Conservation (phyloP, 495 filamentous ascomycete species). For the Clavariopsis aquatica region DNA sequence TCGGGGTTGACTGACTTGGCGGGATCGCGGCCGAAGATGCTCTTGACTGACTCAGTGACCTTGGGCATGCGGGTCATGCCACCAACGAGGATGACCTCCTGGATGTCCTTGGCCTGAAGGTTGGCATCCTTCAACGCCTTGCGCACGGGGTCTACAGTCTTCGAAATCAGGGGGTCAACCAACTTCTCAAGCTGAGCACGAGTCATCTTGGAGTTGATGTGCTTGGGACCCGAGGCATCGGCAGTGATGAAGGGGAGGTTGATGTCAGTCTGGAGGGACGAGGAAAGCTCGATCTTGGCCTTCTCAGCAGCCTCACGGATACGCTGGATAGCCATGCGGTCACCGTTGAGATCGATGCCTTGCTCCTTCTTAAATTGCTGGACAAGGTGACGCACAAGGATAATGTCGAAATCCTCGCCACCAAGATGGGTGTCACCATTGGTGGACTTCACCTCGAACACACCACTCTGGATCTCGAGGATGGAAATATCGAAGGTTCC, state of each 20-base stretch:
- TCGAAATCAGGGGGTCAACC: conserved; percentile 85
- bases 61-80: conserved; percentile 99
- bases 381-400: conserved; percentile 90
- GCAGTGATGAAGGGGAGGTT: conserved; percentile 99
- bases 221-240: conserved; percentile 89
- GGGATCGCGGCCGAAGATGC: conserved; percentile 95
- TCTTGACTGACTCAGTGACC: conserved; percentile 95
- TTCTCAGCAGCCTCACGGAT: conserved; percentile 99
- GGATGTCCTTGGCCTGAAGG: conserved; percentile 91
- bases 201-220: conserved; percentile 95
- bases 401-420: conserved; percentile 98
- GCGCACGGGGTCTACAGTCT: conserved; percentile 87
- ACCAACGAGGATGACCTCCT: conserved; percentile 98
- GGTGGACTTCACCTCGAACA: conserved; percentile 98
- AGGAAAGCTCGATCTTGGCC: conserved; percentile 99
- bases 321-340: conserved; percentile 99
- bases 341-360: conserved; percentile 83
- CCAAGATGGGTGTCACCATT: conserved; percentile 98
- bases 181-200: conserved; percentile 89
- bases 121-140: conserved; percentile 98
- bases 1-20: conserved; percentile 99
- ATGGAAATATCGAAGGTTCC: conserved; percentile 99
- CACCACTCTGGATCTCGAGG: conserved; percentile 95
- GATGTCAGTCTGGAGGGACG: conserved; percentile 95
- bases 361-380: conserved; percentile 95